These are phyloP conservation scores for Gossypioides kirkii DNA, from an alignment of 345 rosid genomes.

Conservation along the genomic window DNA sequence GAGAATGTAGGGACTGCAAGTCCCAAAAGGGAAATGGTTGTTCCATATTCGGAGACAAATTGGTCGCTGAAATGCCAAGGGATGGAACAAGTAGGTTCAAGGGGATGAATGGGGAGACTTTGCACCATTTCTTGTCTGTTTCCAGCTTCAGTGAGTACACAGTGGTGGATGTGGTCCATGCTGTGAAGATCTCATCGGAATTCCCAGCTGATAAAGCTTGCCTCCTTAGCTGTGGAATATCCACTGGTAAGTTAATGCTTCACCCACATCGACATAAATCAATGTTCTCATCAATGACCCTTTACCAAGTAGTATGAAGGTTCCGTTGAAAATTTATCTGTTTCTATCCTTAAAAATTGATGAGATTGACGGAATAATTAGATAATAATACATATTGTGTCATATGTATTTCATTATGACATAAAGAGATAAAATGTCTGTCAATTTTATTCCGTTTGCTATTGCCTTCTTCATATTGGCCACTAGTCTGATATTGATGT, in stretches of 20 bases:
- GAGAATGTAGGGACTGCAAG: slow-evolving; percentile 49
- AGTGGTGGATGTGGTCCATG: slow-evolving; percentile 52
- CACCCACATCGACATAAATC: too few relatives aligned
- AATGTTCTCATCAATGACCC: too few relatives aligned
- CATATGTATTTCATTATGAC: too few relatives aligned
- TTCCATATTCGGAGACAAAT: slow-evolving; percentile 11
- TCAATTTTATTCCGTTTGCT: background rate
- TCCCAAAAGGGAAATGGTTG: slow-evolving; percentile 54
- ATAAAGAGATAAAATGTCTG: too few relatives aligned
- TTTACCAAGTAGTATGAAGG: too few relatives aligned
- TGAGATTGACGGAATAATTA: too few relatives aligned
- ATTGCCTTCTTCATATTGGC: background rate
- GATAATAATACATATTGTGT: too few relatives aligned
- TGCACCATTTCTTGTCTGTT: slow-evolving; percentile 45
- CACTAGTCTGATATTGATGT: background rate
- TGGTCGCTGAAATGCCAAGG: slow-evolving; percentile 29
- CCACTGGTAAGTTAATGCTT: slow-evolving; percentile 38
- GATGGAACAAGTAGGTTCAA: slow-evolving; percentile 53
- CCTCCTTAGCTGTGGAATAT: slow-evolving; percentile 56
- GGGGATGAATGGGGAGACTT: slow-evolving; percentile 42
- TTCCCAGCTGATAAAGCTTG: slow-evolving; percentile 49
- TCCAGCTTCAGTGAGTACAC: slow-evolving; percentile 74
- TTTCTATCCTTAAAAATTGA: too few relatives aligned
- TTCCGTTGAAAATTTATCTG: too few relatives aligned
- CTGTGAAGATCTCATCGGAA: slow-evolving; percentile 39